Evolutionary conservation across 2,329 filamentous ascomycete genomes (phyloP).

Genomic region (Aspergillus versicolor): DNA sequence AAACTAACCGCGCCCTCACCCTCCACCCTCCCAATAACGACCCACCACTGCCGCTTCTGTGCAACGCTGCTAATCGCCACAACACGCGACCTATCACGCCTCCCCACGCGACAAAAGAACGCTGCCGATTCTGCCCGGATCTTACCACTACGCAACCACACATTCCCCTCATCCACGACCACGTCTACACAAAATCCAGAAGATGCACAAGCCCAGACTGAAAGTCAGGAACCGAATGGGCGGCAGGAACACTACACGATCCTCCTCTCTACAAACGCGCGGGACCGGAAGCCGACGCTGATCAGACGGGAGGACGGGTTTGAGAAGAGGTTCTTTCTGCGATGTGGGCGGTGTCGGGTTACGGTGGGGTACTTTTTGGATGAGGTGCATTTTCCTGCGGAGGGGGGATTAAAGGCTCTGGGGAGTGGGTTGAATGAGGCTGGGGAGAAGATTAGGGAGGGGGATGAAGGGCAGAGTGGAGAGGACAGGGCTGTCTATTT

Average conservation of each 20-base stretch:
- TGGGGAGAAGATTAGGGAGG: slow-evolving; percentile 14
- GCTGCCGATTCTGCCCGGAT: slow-evolving; percentile 57
- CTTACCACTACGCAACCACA: slow-evolving; percentile 50
- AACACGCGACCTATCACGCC: slow-evolving; percentile 51
- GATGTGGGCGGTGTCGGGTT: slow-evolving; percentile 62
- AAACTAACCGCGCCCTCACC: neutral
- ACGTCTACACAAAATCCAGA: no score
- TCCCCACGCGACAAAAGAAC: slow-evolving; percentile 54
- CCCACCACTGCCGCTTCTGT: slow-evolving; percentile 64
- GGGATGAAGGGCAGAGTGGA: slow-evolving; percentile 38
- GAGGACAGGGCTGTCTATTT: slow-evolving; percentile 54
- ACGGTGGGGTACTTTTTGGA: slow-evolving; percentile 64
- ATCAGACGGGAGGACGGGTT: slow-evolving; percentile 62
- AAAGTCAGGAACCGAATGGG: slow-evolving; percentile 21
- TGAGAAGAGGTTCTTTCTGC: slow-evolving; percentile 61
- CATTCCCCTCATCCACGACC: neutral
- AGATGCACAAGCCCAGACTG: neutral
- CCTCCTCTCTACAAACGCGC: slow-evolving; percentile 50
- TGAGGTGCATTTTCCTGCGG: slow-evolving; percentile 44
- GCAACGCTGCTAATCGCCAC: slow-evolving; percentile 63
- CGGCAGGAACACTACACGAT: slow-evolving; percentile 46
- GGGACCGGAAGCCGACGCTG: slow-evolving; percentile 51
- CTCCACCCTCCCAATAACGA: slow-evolving; percentile 40
- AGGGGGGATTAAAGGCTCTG: slow-evolving; percentile 1
- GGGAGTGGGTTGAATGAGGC: slow-evolving; percentile 15